Conservation (phyloP, 148 eudicot genomes). For the Drosera capensis region DNA sequence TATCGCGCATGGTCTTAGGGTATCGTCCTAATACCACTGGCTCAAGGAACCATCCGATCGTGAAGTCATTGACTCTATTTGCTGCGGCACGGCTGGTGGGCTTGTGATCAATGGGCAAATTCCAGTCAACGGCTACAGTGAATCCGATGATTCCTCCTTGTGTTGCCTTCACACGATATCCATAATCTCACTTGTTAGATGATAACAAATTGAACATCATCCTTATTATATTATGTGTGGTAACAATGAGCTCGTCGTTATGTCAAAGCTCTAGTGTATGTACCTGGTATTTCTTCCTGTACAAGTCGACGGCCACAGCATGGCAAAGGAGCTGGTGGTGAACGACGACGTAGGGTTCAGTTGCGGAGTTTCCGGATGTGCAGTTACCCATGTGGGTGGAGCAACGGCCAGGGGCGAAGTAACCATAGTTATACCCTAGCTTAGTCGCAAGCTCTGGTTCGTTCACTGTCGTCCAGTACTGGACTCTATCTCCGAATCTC, state of each 20-base stretch:
- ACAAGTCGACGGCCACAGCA: neutral
- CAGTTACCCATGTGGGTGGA: conserved; percentile 2
- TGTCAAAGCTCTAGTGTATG: neutral
- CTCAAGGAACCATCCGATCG: conserved; percentile 7
- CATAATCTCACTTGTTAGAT: neutral
- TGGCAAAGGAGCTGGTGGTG: conserved; percentile 6
- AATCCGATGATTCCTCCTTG: conserved; percentile 5
- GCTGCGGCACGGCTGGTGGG: conserved; percentile 3
- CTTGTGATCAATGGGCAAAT: conserved; percentile 2
- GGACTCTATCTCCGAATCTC: conserved; percentile 3
- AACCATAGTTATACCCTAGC: neutral
- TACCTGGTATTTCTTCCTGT: conserved; percentile 3
- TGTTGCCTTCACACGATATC: neutral
- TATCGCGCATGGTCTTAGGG: neutral
- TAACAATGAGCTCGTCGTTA: neutral
- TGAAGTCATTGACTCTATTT: conserved; percentile 1
- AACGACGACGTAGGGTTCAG: conserved; percentile 5
- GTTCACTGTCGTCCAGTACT: conserved; percentile 6
- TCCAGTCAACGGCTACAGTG: conserved; percentile 4
- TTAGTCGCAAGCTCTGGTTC: neutral
- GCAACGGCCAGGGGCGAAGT: conserved; percentile 3
- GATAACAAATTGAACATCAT: neutral
- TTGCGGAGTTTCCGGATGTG: conserved; percentile 4
- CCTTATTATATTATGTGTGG: too few species aligned
- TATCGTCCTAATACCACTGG: neutral